phyloP scores from a whole-genome alignment of 2,329 filamentous ascomycete genomes.

The Stagonosporopsis vannaccii region DNA sequence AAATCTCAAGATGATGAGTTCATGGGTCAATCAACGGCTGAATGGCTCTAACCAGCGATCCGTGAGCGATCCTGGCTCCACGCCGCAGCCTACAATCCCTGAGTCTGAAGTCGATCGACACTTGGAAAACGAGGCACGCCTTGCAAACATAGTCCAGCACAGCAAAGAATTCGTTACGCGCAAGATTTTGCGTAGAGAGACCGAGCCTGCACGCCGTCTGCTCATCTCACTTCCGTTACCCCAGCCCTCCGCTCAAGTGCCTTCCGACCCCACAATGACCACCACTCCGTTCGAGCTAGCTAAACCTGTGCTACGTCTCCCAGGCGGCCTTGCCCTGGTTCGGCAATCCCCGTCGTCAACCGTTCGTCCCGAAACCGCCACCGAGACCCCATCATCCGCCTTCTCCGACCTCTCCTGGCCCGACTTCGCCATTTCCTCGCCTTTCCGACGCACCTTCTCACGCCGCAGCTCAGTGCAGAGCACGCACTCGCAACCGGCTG shows the following conservation, averaged over 20 bases:
- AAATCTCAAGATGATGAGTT: conserved; percentile 12
- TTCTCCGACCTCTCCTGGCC: conserved; percentile 6
- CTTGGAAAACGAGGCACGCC: background rate
- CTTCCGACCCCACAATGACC: background rate
- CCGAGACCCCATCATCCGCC: background rate
- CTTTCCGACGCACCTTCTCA: background rate
- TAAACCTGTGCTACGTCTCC: conserved; percentile 31
- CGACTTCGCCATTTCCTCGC: conserved; percentile 2
- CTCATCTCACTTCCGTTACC: background rate
- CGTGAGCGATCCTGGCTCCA: background rate
- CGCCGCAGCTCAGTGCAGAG: conserved; percentile 4
- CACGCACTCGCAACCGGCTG: background rate
- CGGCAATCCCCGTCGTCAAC: conserved; percentile 14
- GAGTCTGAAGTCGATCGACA: background rate
- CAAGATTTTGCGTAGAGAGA: conserved; percentile 3
- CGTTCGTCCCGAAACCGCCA: background rate
- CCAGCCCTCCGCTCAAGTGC: background rate
- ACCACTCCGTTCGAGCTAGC: conserved; percentile 15
- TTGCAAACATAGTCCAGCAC: conserved; percentile 3
- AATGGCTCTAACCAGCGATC: background rate
- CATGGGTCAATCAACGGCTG: conserved; percentile 11
- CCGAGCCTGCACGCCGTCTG: background rate
- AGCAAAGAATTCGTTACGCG: conserved; percentile 4
- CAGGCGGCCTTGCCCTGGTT: conserved; percentile 33
- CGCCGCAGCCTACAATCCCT: background rate